phyloP scores from a whole-genome alignment of 352 stramenopile genomes.

The Globisporangium takayamanum region DNA sequence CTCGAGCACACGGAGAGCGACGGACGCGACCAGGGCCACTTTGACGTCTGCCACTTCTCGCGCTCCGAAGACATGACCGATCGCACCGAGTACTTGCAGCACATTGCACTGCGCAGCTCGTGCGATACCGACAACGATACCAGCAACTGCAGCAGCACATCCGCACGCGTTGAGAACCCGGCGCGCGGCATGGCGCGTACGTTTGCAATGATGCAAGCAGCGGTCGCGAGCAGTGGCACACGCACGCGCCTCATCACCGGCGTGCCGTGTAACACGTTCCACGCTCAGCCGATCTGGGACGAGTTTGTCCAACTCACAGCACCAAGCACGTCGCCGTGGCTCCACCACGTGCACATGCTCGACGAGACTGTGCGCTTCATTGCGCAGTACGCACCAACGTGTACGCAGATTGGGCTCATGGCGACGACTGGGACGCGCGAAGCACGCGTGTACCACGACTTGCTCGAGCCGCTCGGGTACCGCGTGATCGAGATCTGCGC shows the following conservation, averaged over 20 bases:
- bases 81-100: constrained; percentile 51
- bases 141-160: not conserved
- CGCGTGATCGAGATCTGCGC: constrained; percentile 42
- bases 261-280: constrained; percentile 75
- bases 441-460: constrained; percentile 63
- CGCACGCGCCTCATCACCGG: constrained; percentile 39
- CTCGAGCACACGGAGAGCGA: constrained; percentile 60
- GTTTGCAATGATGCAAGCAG: constrained; percentile 62
- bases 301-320: constrained; percentile 50
- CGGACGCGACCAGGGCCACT: constrained; percentile 56
- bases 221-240: constrained; percentile 14
- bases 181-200: constrained; percentile 67
- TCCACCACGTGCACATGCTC: constrained; percentile 61
- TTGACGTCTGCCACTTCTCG: constrained; percentile 68
- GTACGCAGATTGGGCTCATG: constrained; percentile 49
- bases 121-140: constrained; percentile 1
- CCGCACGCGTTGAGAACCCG: constrained; percentile 49
- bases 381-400: constrained; percentile 29
- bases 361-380: constrained; percentile 66
- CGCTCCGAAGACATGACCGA: constrained; percentile 74
- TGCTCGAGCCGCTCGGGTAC: constrained; percentile 55
- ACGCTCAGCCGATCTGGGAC: constrained; percentile 63
- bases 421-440: constrained; percentile 59
- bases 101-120: constrained; percentile 6
- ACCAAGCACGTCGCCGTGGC: constrained; percentile 1